Evolutionary conservation across 2,329 filamentous ascomycete species (phyloP), one percentile per base, ranked within the genome.

Genomic region (Clonostachys byssicola): DNA sequence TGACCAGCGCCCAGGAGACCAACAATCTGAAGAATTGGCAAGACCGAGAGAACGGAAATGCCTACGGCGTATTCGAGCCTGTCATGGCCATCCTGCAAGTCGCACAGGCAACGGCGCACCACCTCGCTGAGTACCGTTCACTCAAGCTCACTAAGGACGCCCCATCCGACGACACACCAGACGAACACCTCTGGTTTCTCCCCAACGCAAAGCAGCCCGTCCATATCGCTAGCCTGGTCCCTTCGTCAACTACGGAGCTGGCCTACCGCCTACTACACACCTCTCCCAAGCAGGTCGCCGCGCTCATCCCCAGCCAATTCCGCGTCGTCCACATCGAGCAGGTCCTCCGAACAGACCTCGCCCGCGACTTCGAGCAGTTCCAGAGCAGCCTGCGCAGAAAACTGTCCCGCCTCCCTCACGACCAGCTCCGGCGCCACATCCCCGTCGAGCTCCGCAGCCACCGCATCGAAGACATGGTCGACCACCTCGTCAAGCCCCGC

Each of bases 271-370:
- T 64, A 47, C 52, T 68, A 13, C 55, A 56, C 10, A 56, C 56
- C 50, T 59, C 65, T 5, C 61, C 62, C 4, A 52, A 61, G 35
- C 50, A 67, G 23, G 63, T 69, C 23, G 61, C 60, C n/a, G 51
- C 52, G 13, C 47, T 47, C 7, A 59, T 70, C 23, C 60, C 64
- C 5, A 12, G 51, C 5, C 9, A 50, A 5, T 65, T 64, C 48
- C 61, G 68, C 6, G 58, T 69, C 36, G 55, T 71, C 6, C 66
- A 72, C 40, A 58, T 70, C 10, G 67, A 72, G 48, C 64, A 65
- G 34, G 57, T 72, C 7, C 45, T 71, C 33, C 63, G 67, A 10
- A 49, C 50, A 2, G 58, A 66, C 30, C 55, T 71, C 5, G 52
- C 62, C 7, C 30, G 40, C 1, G 56, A 54, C 8, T 71, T 71